Conservation (phyloP, 257 asterid species). For the Craterostigma plantagineum region DNA sequence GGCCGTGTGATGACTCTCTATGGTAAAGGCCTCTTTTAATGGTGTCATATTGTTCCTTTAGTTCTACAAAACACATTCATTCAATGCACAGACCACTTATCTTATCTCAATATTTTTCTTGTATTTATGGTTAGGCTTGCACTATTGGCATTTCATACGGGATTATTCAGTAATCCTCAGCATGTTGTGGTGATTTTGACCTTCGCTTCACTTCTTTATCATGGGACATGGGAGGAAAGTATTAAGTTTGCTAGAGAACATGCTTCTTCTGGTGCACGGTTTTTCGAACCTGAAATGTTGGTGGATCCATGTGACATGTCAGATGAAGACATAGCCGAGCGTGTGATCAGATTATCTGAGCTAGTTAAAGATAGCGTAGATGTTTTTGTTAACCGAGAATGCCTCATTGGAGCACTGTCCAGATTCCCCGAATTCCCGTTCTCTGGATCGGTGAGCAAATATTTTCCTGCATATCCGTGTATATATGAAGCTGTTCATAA, state of each 20-base stretch:
- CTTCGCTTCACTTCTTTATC: constrained; percentile 63
- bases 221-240: constrained; percentile 51
- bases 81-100: neutral
- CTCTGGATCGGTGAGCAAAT: constrained; percentile 48
- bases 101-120: neutral
- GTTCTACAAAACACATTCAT: constrained; percentile 1
- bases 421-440: constrained; percentile 37
- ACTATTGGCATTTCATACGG: constrained; percentile 54
- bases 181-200: constrained; percentile 47
- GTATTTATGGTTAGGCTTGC: constrained; percentile 41
- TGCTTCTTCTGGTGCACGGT: constrained; percentile 26
- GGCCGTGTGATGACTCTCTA: constrained; percentile 45
- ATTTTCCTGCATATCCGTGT: constrained; percentile 11
- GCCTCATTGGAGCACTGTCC: constrained; percentile 37
- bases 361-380: constrained; percentile 29
- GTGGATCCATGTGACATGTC: constrained; percentile 21
- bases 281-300: constrained; percentile 44
- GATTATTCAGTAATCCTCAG: constrained; percentile 48
- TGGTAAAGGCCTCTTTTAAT: constrained; percentile 40
- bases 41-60: constrained; percentile 3
- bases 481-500: neutral
- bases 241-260: constrained; percentile 42
- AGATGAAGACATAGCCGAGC: constrained; percentile 55
- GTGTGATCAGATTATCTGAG: constrained; percentile 28
- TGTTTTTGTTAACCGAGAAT: constrained; percentile 21